Evolutionary conservation across 164 flowering plant genomes (phyloP), one percentile per base, ranked within the genome.

Genomic region (Macadamia integrifolia): DNA sequence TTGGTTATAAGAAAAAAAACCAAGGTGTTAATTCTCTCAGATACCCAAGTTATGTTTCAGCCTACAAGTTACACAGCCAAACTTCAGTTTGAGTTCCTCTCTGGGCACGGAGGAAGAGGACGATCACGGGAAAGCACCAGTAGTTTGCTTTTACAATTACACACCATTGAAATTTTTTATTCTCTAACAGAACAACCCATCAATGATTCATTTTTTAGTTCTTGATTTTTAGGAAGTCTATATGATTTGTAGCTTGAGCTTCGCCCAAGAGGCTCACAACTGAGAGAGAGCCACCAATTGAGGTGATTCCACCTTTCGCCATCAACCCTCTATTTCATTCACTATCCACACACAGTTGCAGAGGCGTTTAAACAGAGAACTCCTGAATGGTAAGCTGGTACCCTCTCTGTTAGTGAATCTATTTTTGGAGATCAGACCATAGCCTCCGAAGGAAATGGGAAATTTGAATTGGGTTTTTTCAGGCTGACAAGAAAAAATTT

Each of bases 201-300:
- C 23, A 23, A 23, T 23, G 23, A 23, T 23, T 23, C 23, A 23
- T 23, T 23, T 23, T 23, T 23, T 23, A 23, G 23, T 23, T 23
- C 23, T 23, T 23, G 23, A 0, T 23, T 23, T 23, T 23, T 23
- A 23, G 23, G 23, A 23, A 23, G 23, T 23, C 23, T 23, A 23
- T 23, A 23, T 23, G 0, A 23, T 23, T 23, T 23, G 23, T 23
- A 23, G 23, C 23, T 94, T 94, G 57, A 82, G 88, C 83, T 94
- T 94, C 30, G 97, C 95, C 59, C 89, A 76, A 52, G 83, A 76
- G n/a, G 86, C 86, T 3, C 93, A 95, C 12, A 82, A 72, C 79
- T 94, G 97, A 2, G 97, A 92, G 46, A 94, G 83, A 0, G 92
- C 95, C 17, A 88, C 97, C 3, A 94, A 80, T 0, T 96, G 97